These are phyloP conservation scores for Mikania micrantha DNA, from an alignment of 129 eudicot species.

Conservation along the genomic window DNA sequence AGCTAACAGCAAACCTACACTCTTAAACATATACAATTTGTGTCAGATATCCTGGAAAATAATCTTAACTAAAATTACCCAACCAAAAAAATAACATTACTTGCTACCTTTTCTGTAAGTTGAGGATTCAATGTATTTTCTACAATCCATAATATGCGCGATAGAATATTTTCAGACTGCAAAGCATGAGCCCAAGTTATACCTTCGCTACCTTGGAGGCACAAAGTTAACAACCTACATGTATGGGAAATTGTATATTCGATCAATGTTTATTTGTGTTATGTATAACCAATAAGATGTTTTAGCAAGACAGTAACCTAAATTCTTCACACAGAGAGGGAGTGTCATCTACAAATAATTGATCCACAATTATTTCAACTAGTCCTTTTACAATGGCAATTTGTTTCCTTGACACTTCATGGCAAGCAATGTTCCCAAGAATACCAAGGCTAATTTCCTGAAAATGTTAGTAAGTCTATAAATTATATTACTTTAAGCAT, in stretches of 20 bases:
- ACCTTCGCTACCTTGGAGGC: conserved; percentile 71
- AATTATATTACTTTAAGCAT: background rate
- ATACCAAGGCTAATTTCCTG: conserved; percentile 97
- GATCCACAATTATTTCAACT: conserved; percentile 58
- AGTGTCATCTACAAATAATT: conserved; percentile 69
- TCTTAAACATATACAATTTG: conserved; percentile 29
- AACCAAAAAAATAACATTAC: background rate
- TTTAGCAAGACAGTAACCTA: conserved; percentile 37
- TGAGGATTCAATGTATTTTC: conserved; percentile 78
- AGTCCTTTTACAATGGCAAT: conserved; percentile 54
- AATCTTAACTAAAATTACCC: background rate
- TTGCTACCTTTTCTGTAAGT: conserved; percentile 73
- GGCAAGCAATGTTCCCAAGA: conserved; percentile 92
- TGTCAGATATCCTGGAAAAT: conserved; percentile 1
- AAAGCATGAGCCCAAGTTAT: conserved; percentile 60
- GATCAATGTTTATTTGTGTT: conserved; percentile 6
- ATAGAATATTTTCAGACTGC: conserved; percentile 53
- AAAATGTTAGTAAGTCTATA: background rate
- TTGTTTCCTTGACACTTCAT: conserved; percentile 48
- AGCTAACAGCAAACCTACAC: conserved; percentile 63
- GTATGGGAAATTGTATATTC: background rate
- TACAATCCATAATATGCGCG: conserved; percentile 79
- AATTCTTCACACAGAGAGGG: conserved; percentile 81
- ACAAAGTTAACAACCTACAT: conserved; percentile 65
- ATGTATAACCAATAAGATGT: background rate